Evolutionary conservation across 2,329 filamentous ascomycete species (phyloP), one percentile per base, ranked within the genome.

Genomic region (Paracoccidioides lutzii): DNA sequence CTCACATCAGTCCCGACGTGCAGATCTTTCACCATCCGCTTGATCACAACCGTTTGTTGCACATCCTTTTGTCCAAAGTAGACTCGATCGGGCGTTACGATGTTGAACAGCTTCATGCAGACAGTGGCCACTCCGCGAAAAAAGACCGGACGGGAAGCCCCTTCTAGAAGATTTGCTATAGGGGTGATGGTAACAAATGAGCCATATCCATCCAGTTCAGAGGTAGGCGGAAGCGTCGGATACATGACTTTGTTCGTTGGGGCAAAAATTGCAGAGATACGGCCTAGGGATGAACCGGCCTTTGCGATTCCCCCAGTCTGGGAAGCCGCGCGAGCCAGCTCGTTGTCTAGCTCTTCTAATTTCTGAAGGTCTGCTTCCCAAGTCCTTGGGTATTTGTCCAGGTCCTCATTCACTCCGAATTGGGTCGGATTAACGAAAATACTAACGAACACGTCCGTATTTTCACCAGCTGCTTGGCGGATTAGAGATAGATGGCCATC

Each of bases 31-130:
- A 96, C 87, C 81, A 98, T 83, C 46, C 87, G 82, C 65, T 82
- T 84, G 65, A 98, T 87, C 9, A 98, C 81, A 15, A 95, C 87
- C 0, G 90, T 95, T 73, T 98, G 93, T 75, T 98, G 93, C 22
- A 96, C 83, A 69, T 98, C 93, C 74, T 98, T 98, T 71, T 97
- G 93, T 3, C 93, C 93, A 75, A 98, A 96, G 73, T 95, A 93
- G 4, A 89, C 88, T 46, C 80, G 80, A 56, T 90, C 85, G 3
- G 88, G 85, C 60, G 82, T 78, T 48, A 88, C 83, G 55, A 90
- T 87, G 65, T 90, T 90, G 73, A 94, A 91, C 12, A 94, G 74
- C 73, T 94, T 98, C 81, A 91, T 93, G 74, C 90, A 96, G 1
- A 98, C 86, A 1, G 93, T 98, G 22, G 93, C 90, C 38, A 98